Conservation (phyloP, 306 rosid species). For the Inga oerstediana region DNA sequence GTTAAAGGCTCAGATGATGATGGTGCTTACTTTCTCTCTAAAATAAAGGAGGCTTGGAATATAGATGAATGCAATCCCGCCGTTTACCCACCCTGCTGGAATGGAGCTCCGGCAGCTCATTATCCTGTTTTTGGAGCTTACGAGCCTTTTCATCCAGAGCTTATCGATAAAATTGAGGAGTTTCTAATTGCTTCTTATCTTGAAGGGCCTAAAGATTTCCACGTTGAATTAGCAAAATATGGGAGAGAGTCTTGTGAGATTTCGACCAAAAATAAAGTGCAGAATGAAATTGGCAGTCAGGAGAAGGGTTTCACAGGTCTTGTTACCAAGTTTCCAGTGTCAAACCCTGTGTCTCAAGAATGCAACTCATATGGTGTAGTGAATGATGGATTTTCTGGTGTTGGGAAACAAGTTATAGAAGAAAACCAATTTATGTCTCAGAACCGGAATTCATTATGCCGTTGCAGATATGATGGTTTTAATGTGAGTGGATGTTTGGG, state of each 20-base stretch:
- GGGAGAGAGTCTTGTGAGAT: conserved; percentile 33
- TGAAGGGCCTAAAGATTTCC: conserved; percentile 42
- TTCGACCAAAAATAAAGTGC: conserved; percentile 43
- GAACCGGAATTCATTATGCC: conserved; percentile 30
- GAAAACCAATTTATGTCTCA: conserved; percentile 36
- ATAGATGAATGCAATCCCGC: conserved; percentile 60
- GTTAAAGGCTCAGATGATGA: conserved; percentile 41
- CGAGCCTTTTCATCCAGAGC: conserved; percentile 33
- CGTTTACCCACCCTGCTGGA: conserved; percentile 96
- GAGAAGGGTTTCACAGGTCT: conserved; percentile 42
- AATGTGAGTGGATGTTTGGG: conserved; percentile 33
- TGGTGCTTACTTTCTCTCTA: conserved; percentile 34
- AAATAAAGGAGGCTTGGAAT: conserved; percentile 37
- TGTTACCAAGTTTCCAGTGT: conserved; percentile 35
- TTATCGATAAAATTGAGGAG: conserved; percentile 42
- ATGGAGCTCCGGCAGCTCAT: conserved; percentile 60
- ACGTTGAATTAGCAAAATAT: conserved; percentile 35
- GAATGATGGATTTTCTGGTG: conserved; percentile 39
- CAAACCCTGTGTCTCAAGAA: conserved; percentile 42
- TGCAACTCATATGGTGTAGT: conserved; percentile 39
- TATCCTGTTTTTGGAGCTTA: conserved; percentile 43
- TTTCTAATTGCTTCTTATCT: conserved; percentile 34
- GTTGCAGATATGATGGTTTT: conserved; percentile 33
- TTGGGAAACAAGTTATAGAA: conserved; percentile 40
- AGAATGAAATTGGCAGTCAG: conserved; percentile 27